Conservation (phyloP, 2,329 filamentous ascomycete species). For the Coleophoma crateriformis region DNA sequence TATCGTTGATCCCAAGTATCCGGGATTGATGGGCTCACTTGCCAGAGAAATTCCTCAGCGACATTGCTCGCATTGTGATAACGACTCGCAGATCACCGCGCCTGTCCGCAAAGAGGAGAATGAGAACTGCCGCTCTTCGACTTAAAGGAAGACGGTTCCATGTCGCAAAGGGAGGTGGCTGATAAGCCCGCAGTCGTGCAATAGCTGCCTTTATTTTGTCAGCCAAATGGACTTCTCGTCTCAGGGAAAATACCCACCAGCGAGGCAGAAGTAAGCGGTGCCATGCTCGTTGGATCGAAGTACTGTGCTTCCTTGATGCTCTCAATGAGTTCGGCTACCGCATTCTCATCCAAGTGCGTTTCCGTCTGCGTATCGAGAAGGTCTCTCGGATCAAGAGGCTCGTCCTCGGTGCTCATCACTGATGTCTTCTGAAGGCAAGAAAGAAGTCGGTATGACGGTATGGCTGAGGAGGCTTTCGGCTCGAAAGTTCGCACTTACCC, state of each 20-base stretch:
- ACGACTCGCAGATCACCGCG: conserved; percentile 71
- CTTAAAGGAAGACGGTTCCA: conserved; percentile 57
- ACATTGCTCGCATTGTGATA: conserved; percentile 62
- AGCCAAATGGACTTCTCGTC: not conserved
- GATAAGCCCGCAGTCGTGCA: conserved; percentile 54
- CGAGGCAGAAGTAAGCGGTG: conserved; percentile 22
- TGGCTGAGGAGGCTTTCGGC: no score
- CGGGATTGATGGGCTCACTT: not conserved
- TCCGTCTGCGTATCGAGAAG: not conserved
- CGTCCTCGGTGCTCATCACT: no score
- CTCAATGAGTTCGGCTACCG: conserved; percentile 18
- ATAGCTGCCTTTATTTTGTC: conserved; percentile 29
- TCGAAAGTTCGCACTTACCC: not conserved
- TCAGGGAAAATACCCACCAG: conserved; percentile 16
- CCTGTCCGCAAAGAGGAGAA: conserved; percentile 82
- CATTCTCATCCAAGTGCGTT: conserved; percentile 21
- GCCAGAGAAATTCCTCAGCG: conserved; percentile 65
- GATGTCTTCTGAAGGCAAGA: no score
- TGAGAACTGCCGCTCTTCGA: conserved; percentile 78
- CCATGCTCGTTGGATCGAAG: conserved; percentile 27
- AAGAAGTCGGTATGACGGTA: no score
- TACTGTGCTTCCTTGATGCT: conserved; percentile 24
- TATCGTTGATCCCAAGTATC: not conserved
- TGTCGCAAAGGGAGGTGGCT: conserved; percentile 52
- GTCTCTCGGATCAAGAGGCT: no score